Percentiles rank a stretch among this genome's conserved stretches.
These are phyloP conservation scores for Tetrahymena malaccensis DNA, from an alignment of 73 alveolate genomes.

Conservation along the genomic window DNA sequence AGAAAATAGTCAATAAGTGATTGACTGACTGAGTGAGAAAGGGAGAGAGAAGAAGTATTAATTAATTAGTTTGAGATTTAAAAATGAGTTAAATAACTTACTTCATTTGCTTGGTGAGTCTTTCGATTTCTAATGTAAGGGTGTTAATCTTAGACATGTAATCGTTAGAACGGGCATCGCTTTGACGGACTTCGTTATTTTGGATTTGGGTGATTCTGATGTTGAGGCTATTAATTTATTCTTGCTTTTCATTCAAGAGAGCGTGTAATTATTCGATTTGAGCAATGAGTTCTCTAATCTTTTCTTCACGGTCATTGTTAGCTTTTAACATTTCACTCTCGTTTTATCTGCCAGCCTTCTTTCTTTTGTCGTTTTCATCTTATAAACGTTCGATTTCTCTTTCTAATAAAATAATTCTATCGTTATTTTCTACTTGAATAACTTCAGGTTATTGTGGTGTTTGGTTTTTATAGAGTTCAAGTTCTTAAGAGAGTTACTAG, in stretches of 20 bases:
- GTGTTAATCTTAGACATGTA: not conserved
- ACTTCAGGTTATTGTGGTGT: not conserved
- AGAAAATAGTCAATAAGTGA: not conserved
- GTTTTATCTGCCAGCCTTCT: not conserved
- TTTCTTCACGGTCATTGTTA: not conserved
- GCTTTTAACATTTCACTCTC: not conserved
- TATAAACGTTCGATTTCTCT: not conserved
- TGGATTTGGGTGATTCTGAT: not conserved
- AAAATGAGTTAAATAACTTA: not conserved
- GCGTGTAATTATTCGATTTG: not conserved
- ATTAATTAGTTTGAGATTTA: not conserved
- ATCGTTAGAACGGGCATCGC: not conserved
- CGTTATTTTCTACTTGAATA: not conserved
- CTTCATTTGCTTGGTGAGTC: constrained; percentile 1
- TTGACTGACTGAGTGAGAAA: too few species aligned
- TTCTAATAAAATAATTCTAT: not conserved
- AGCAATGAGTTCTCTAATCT: not conserved
- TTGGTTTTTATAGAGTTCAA: not conserved
- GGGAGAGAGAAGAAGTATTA: not conserved
- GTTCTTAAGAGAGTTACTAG: not conserved
- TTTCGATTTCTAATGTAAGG: not conserved
- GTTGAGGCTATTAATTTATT: not conserved
- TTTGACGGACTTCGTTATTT: not conserved
- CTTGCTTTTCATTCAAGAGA: not conserved
- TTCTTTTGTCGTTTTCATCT: not conserved